phyloP scores from a whole-genome alignment of 2,329 filamentous ascomycete genomes.

The Tolypocladium inflatum region DNA sequence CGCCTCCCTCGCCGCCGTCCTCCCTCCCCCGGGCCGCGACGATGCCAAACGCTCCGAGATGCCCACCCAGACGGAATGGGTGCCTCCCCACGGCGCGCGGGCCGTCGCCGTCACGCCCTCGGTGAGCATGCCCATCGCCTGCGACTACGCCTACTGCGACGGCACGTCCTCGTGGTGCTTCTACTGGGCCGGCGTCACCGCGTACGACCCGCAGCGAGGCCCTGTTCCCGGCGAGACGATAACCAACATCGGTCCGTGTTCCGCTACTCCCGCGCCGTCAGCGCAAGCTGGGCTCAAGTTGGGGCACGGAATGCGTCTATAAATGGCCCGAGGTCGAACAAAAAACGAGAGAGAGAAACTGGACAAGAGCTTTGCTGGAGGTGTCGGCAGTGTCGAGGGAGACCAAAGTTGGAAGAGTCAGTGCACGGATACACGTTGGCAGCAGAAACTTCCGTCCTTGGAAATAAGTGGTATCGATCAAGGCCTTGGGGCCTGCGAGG shows the following conservation, averaged over 20 bases:
- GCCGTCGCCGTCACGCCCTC: conserved; percentile 5
- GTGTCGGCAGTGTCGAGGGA: neutral
- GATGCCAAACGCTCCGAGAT: neutral
- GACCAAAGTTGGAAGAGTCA: neutral
- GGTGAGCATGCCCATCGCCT: conserved; percentile 11
- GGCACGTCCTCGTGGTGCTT: conserved; percentile 25
- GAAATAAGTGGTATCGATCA: neutral
- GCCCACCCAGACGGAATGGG: neutral
- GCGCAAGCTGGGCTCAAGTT: neutral
- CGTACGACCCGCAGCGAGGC: conserved; percentile 21
- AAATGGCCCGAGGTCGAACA: too few species aligned
- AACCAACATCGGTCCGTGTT: conserved; percentile 20
- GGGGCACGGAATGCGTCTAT: neutral
- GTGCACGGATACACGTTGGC: neutral
- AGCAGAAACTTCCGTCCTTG: neutral
- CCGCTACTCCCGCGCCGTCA: neutral
- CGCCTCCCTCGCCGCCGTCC: neutral
- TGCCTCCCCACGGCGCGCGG: neutral
- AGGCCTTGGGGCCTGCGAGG: neutral
- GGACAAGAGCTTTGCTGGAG: neutral
- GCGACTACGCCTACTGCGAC: conserved; percentile 26
- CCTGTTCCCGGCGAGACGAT: conserved; percentile 26
- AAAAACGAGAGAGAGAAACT: neutral
- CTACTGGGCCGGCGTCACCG: conserved; percentile 27
- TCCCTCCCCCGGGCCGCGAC: neutral